These are phyloP conservation scores for Ramichloridium luteum DNA, from an alignment of 2,329 filamentous ascomycete genomes.

Conservation along the genomic window DNA sequence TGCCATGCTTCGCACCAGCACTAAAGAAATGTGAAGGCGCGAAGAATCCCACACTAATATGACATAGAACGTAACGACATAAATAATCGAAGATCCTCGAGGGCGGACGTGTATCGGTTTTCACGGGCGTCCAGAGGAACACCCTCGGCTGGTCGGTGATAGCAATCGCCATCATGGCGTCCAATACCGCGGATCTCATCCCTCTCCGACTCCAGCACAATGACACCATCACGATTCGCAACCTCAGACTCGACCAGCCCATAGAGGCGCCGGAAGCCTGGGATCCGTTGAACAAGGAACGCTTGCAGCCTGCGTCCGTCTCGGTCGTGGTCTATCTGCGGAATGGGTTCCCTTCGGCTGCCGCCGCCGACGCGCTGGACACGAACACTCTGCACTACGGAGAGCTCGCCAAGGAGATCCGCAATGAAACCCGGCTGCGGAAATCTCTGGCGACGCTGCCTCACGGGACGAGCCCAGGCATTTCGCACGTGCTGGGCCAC, in stretches of 20 bases:
- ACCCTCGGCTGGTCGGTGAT: too few species aligned
- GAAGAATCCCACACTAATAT: too few species aligned
- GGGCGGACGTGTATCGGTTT: too few species aligned
- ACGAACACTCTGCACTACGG: conserved; percentile 68
- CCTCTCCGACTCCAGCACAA: too few species aligned
- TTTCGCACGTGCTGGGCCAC: conserved; percentile 9
- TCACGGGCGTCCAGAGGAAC: too few species aligned
- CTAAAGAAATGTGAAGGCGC: too few species aligned
- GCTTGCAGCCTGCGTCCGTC: background rate
- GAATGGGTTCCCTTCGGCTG: conserved; percentile 44
- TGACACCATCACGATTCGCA: background rate
- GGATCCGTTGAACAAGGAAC: background rate
- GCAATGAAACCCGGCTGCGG: conserved; percentile 7
- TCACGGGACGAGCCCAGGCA: too few species aligned
- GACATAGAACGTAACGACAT: too few species aligned
- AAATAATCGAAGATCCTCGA: too few species aligned
- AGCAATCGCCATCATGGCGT: too few species aligned
- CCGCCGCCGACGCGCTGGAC: conserved; percentile 47
- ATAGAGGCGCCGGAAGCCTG: background rate
- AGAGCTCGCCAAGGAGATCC: conserved; percentile 52
- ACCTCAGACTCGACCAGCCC: background rate
- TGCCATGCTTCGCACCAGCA: too few species aligned
- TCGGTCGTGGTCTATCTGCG: background rate
- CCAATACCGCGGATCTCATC: too few species aligned
- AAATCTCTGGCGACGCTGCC: conserved; percentile 14